Base-by-base conservation (phyloP, 345 rosid species). In the Acer campestre region DNA sequence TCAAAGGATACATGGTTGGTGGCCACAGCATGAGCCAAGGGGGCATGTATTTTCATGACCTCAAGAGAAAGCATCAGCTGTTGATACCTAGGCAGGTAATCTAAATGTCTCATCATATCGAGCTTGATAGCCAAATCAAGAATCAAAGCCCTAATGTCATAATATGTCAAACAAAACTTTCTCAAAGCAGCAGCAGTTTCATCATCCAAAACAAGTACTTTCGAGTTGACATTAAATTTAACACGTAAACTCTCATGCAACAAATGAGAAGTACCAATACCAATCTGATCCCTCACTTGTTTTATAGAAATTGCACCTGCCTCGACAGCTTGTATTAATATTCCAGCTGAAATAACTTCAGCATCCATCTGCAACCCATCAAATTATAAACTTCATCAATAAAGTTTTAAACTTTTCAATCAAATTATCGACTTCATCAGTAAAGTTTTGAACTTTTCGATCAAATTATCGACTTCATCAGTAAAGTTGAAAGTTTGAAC, bases 281-380 rank as follows among this genome's bases (percentile, higher is more conserved):
- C 93, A 10, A 93, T 88, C 63, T 84, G 87, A 64, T 92, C 92
- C 79, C 94, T 81, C 59, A 92, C 89, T 82, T 90, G 88, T 3
- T 82, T 69, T 29, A 93, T 82, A 17, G 96, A 85, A 67, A 92
- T 82, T 0, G 85, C 93, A 56, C 93, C 89, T 0, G 88, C 89
- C 69, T 91, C 94, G 8, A 95, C 79, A 22, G 83, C 88, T 62
- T 91, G 95, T 51, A 88, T 84, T 82, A 95, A 68, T 70, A 95
- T 78, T 49, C 97, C 90, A 42, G 98, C 97, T 12, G 99, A 95
- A 74, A 95, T 92, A n/a, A 93, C 98, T 86, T 95, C 98, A 12
- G 95, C 97, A 81, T 93, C 98, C 99, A 95, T 93, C 97, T 95
- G 83, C 78, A 78, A 63, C 69, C 67, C n/a, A 49, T 46, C 35